These are phyloP conservation scores for Lachancea thermotolerans DNA, from an alignment of 805 yeast species.

Conservation along the genomic window DNA sequence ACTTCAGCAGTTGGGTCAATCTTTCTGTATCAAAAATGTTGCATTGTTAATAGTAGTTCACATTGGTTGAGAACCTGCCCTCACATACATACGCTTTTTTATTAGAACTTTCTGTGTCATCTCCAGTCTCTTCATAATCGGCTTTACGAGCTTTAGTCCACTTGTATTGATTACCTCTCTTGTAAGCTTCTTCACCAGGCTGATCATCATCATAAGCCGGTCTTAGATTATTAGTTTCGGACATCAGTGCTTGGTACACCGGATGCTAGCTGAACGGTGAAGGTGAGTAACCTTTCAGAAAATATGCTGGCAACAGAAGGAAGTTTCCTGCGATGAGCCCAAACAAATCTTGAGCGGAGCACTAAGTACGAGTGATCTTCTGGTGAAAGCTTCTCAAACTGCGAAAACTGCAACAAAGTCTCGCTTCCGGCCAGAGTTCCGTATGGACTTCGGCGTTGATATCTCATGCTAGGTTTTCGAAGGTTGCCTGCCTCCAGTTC, in stretches of 20 bases:
- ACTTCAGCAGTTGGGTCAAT: constrained; percentile 29
- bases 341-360: too few relatives aligned
- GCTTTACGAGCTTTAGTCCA: constrained; percentile 27
- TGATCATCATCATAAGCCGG: constrained; percentile 31
- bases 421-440: too few relatives aligned
- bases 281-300: too few relatives aligned
- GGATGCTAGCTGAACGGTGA: too few relatives aligned
- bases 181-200: constrained; percentile 35
- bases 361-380: too few relatives aligned
- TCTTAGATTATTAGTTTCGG: constrained; percentile 16
- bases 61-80: not conserved
- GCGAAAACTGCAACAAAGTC: too few relatives aligned
- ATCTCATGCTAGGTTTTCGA: too few relatives aligned
- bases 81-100: constrained; percentile 25
- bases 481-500: too few relatives aligned
- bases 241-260: not conserved
- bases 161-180: constrained; percentile 38
- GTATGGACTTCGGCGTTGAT: too few relatives aligned
- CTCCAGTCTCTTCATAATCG: constrained; percentile 15
- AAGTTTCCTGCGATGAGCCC: too few relatives aligned
- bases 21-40: constrained; percentile 9
- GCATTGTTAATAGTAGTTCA: not conserved
- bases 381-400: too few relatives aligned
- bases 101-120: constrained; percentile 12
- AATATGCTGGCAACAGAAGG: too few relatives aligned